A percentile compares a stretch with the other conserved stretches of the same genome.
Evolutionary conservation across 345 rosid genomes (phyloP).

Genomic region (Sisymbrium altissimum): DNA sequence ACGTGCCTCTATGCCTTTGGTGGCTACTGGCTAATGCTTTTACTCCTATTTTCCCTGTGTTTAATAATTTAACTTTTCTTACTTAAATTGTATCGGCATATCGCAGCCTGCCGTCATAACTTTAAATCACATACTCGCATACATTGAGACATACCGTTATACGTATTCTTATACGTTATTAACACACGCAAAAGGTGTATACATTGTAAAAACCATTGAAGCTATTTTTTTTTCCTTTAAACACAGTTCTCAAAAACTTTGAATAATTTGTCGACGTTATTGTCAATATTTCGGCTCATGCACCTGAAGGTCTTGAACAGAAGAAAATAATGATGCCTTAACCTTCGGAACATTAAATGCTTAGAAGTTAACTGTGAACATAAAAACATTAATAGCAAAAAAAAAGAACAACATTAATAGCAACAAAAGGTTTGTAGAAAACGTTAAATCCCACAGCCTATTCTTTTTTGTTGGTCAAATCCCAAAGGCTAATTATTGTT

Average conservation of each 20-base stretch:
- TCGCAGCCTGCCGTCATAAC: neutral
- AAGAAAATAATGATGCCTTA: neutral
- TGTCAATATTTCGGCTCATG: neutral
- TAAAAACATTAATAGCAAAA: too few relatives aligned
- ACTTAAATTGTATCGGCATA: neutral
- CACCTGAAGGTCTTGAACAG: neutral
- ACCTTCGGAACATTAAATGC: too few relatives aligned
- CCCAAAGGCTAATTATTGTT: too few relatives aligned
- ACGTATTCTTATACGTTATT: neutral
- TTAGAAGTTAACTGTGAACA: neutral
- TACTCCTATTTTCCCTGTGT: neutral
- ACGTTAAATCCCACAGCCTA: neutral
- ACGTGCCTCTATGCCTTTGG: conserved; percentile 6
- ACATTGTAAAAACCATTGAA: neutral
- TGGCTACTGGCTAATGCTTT: neutral
- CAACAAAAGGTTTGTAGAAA: neutral
- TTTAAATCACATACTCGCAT: neutral
- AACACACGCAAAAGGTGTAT: too few relatives aligned
- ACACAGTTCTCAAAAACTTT: neutral
- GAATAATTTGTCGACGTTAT: neutral
- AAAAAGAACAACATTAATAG: too few relatives aligned
- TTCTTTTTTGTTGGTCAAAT: too few relatives aligned
- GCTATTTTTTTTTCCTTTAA: neutral
- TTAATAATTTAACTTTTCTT: neutral
- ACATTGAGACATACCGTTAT: neutral